Conservation (phyloP, 495 filamentous ascomycete species). For the Massariosphaeria phaeospora region DNA sequence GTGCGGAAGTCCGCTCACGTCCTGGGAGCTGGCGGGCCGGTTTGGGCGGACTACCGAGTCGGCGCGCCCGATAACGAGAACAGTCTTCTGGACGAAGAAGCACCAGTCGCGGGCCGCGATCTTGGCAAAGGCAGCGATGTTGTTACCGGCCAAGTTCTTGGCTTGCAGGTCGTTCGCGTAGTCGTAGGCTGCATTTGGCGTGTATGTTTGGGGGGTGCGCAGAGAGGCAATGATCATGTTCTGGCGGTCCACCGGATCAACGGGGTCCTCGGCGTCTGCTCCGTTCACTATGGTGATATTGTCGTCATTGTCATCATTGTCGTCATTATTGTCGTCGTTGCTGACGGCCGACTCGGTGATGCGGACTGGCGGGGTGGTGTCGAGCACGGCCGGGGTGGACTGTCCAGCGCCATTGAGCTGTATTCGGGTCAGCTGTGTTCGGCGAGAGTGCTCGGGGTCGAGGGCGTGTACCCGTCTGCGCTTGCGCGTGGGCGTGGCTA, state of each 20-base stretch:
- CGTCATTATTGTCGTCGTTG: slow-evolving; percentile 32
- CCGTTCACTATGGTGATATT: slow-evolving; percentile 29
- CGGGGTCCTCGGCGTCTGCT: slow-evolving; percentile 14
- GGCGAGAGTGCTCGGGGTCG: neutral
- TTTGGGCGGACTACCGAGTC: slow-evolving; percentile 15
- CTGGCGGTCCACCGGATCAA: slow-evolving; percentile 25
- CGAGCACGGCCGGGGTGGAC: slow-evolving; percentile 10
- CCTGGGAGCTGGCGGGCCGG: slow-evolving; percentile 13
- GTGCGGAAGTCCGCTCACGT: slow-evolving; percentile 16
- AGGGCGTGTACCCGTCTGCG: slow-evolving; percentile 32
- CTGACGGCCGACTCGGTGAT: slow-evolving; percentile 30
- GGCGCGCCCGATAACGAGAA: slow-evolving; percentile 67
- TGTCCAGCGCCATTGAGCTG: slow-evolving; percentile 31
- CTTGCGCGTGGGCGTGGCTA: slow-evolving; percentile 39
- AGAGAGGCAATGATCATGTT: slow-evolving; percentile 28
- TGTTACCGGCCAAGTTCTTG: slow-evolving; percentile 20
- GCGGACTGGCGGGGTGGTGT: slow-evolving; percentile 17
- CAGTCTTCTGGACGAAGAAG: slow-evolving; percentile 77
- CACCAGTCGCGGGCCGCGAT: slow-evolving; percentile 91
- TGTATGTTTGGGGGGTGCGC: slow-evolving; percentile 19
- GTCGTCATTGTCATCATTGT: too few species aligned
- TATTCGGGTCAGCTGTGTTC: neutral
- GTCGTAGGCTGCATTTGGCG: slow-evolving; percentile 27
- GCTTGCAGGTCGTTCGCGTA: slow-evolving; percentile 32
- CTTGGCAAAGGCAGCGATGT: slow-evolving; percentile 74